A percentile compares a stretch with the other conserved stretches of the same genome.
phyloP scores from a whole-genome alignment of 1,284 basidiomycete species.

The Puccinia novopanici region DNA sequence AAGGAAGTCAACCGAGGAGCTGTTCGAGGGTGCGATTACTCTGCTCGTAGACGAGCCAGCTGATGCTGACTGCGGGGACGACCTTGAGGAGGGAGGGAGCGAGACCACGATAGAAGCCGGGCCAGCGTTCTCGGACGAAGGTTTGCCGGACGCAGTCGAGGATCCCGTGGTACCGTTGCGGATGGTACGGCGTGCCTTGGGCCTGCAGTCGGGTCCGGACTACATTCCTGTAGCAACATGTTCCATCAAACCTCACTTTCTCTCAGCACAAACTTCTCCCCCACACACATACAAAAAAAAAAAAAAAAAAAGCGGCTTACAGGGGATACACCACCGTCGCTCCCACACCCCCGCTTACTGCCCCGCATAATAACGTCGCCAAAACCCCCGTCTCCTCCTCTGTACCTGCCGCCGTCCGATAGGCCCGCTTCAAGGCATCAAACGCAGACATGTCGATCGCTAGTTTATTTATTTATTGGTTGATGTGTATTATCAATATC shows the following conservation, averaged over 20 bases:
- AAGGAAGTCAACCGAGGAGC: not conserved
- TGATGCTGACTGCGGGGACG: slow-evolving; percentile 89
- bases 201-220: slow-evolving; percentile 93
- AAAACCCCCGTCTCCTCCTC: slow-evolving; percentile 59
- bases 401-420: slow-evolving; percentile 59
- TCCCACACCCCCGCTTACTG: slow-evolving; percentile 60
- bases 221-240: slow-evolving; percentile 68
- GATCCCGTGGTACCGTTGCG: slow-evolving; percentile 82
- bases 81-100: too few relatives aligned
- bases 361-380: slow-evolving; percentile 60
- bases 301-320: not conserved
- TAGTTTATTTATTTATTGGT: not conserved
- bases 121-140: slow-evolving; percentile 81
- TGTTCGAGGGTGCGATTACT: slow-evolving; percentile 32
- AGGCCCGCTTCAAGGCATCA: slow-evolving; percentile 61
- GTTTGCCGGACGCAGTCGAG: slow-evolving; percentile 82
- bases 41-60: slow-evolving; percentile 66
- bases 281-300: too few relatives aligned
- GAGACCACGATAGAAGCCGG: slow-evolving; percentile 80
- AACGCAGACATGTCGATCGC: slow-evolving; percentile 61
- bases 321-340: slow-evolving; percentile 60
- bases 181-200: slow-evolving; percentile 88
- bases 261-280: too few relatives aligned
- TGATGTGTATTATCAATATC: not conserved
- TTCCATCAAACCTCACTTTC: too few relatives aligned